Percentiles rank a stretch among this genome's conserved stretches.
phyloP scores from a whole-genome alignment of 2,329 filamentous ascomycete species.

The Biscogniauxia marginata region DNA sequence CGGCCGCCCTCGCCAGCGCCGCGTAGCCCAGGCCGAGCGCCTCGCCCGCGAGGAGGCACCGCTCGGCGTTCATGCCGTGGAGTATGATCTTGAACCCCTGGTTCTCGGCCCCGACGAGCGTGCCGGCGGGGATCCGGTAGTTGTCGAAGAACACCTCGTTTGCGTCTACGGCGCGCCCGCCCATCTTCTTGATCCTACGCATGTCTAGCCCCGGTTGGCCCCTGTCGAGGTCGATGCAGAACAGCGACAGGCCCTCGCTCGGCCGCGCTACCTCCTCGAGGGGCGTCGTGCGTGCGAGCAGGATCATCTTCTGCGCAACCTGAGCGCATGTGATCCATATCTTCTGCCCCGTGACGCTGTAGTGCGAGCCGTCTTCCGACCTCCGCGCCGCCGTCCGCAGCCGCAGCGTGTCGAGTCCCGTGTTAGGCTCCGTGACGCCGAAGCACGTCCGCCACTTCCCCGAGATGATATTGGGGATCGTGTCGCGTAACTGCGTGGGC shows the following conservation, averaged over 20 bases:
- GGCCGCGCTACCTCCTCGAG: conserved; percentile 65
- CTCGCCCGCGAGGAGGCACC: conserved; percentile 74
- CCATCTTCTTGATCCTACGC: conserved; percentile 80
- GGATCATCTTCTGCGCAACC: conserved; percentile 78
- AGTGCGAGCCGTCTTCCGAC: conserved; percentile 50
- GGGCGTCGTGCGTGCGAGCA: conserved; percentile 74
- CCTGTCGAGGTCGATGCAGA: conserved; percentile 75
- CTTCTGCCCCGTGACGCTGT: conserved; percentile 74
- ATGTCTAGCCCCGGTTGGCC: conserved; percentile 60
- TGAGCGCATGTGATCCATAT: conserved; percentile 89
- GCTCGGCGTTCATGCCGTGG: conserved; percentile 78
- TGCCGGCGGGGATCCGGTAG: conserved; percentile 63
- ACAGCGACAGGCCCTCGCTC: conserved; percentile 74
- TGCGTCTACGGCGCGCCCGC: conserved; percentile 75
- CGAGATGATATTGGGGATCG: conserved; percentile 68
- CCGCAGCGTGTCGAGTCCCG: conserved; percentile 74
- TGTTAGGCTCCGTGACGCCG: conserved; percentile 81
- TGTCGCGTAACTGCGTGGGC: conserved; percentile 58
- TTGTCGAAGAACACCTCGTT: conserved; percentile 88
- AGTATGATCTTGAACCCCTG: conserved; percentile 78
- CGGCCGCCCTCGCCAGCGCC: conserved; percentile 59
- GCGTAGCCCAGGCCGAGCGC: conserved; percentile 78
- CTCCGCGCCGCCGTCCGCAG: conserved; percentile 64
- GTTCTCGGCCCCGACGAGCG: conserved; percentile 69
- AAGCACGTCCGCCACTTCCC: conserved; percentile 75